Conservation (phyloP, 305 asterid species). For the Caryopteris hybrid region DNA sequence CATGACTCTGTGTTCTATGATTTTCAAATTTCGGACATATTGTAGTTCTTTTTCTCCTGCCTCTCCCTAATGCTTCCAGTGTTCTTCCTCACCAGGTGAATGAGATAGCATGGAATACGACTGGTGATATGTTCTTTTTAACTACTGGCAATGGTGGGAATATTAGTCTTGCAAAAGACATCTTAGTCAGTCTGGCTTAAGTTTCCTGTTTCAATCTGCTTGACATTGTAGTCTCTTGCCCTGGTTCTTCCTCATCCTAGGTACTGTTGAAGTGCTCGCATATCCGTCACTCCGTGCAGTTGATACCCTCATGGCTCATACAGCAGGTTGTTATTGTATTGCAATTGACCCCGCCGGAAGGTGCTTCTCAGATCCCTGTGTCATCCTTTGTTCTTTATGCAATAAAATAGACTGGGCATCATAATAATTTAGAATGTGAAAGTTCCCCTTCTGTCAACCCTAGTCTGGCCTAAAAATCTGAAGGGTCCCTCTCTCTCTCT, state of each 20-base stretch:
- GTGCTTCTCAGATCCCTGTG: conserved; percentile 31
- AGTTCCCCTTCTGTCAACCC: not conserved
- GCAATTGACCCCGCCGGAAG: conserved; percentile 95
- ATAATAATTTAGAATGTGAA: not conserved
- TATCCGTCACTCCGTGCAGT: conserved; percentile 79
- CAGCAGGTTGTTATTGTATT: conserved; percentile 99
- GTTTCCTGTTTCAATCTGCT: conserved; percentile 5
- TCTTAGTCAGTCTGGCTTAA: conserved; percentile 2
- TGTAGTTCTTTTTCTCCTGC: not conserved
- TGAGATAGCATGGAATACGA: conserved; percentile 90
- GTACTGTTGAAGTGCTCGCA: conserved; percentile 92
- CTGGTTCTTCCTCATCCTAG: conserved; percentile 29
- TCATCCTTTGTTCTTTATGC: not conserved
- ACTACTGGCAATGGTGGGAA: conserved; percentile 92
- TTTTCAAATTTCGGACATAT: not conserved
- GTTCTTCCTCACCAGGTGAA: conserved; percentile 58
- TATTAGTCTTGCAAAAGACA: conserved; percentile 13
- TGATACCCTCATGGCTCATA: conserved; percentile 88
- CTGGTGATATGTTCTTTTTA: conserved; percentile 85
- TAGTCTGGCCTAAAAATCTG: not conserved
- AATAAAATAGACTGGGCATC: not conserved
- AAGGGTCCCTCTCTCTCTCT: not conserved
- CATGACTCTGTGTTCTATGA: not conserved
- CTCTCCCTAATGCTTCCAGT: conserved; percentile 9
- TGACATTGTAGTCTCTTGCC: not conserved